phyloP scores from a whole-genome alignment of 2,329 filamentous ascomycete genomes.

The Clonostachys sp. region DNA sequence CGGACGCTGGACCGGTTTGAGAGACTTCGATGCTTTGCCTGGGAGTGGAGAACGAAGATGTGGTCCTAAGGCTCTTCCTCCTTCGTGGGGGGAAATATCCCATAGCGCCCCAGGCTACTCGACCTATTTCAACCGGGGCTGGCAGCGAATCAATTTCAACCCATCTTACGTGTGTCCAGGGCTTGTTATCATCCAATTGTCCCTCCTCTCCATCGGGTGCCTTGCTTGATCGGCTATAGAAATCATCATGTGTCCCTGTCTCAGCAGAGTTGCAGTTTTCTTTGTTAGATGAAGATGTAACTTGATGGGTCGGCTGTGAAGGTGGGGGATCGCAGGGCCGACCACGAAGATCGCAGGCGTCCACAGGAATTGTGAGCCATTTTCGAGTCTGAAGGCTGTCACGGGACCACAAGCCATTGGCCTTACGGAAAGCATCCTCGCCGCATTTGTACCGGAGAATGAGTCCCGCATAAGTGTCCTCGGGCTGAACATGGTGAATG shows the following conservation, averaged over 20 bases:
- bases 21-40: constrained; percentile 59
- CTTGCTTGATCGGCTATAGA: constrained; percentile 31
- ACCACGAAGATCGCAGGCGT: constrained; percentile 82
- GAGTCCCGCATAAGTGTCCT: constrained; percentile 87
- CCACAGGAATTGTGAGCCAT: constrained; percentile 78
- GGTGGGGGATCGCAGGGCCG: constrained; percentile 56
- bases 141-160: constrained; percentile 68
- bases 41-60: constrained; percentile 64
- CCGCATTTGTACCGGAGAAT: constrained; percentile 87
- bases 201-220: constrained; percentile 13
- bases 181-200: constrained; percentile 49
- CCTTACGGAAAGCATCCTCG: constrained; percentile 75
- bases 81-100: constrained; percentile 90
- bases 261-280: not conserved
- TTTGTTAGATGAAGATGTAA: constrained; percentile 38
- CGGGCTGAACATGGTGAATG: constrained; percentile 76
- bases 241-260: constrained; percentile 26
- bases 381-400: constrained; percentile 85
- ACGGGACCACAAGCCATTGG: constrained; percentile 92
- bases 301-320: constrained; percentile 35
- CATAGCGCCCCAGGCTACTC: constrained; percentile 73
- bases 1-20: constrained; percentile 32
- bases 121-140: constrained; percentile 77
- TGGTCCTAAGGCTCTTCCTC: constrained; percentile 73
- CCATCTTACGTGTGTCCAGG: constrained; percentile 88